A percentile compares a stretch with the other conserved stretches of the same genome.
Conservation (phyloP, 805 yeast genomes). For the Candida loeiensis region DNA sequence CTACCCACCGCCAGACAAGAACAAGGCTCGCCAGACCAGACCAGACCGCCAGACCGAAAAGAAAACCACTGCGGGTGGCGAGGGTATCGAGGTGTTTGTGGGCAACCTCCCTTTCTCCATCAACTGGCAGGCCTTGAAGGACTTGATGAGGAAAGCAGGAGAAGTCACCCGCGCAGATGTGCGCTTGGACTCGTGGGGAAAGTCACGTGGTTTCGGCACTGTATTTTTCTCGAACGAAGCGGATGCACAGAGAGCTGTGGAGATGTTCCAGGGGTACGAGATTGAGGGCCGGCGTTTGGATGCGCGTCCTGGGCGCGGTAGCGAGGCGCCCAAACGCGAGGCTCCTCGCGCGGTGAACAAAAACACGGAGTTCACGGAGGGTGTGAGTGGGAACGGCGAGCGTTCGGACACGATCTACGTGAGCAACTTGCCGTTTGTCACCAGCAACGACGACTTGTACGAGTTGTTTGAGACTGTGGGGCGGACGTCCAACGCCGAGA, state of each 20-base stretch:
- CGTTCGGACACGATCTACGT: constrained; percentile 54
- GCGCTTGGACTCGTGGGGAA: constrained; percentile 59
- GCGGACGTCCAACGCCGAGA: constrained; percentile 68
- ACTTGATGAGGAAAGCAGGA: constrained; percentile 75
- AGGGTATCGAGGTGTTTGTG: constrained; percentile 61
- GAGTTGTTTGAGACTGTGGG: constrained; percentile 88
- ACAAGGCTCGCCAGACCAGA: constrained; percentile 18
- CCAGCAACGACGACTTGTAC: constrained; percentile 77
- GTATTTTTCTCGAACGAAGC: constrained; percentile 65
- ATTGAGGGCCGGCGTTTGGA: constrained; percentile 75
- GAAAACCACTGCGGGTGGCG: constrained; percentile 4
- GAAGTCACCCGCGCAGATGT: constrained; percentile 81
- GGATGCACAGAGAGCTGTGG: constrained; percentile 71
- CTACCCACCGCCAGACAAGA: constrained; percentile 69
- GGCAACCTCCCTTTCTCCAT: constrained; percentile 81
- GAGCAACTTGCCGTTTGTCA: constrained; percentile 81
- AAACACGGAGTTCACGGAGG: constrained; percentile 60
- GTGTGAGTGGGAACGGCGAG: constrained; percentile 59
- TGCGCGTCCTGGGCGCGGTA: constrained; percentile 65
- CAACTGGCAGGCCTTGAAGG: constrained; percentile 83
- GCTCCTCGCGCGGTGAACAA: constrained; percentile 17
- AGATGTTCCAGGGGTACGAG: constrained; percentile 61
- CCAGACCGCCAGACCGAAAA: constrained; percentile 21
- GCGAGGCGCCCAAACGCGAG: constrained; percentile 8
- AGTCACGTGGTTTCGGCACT: constrained; percentile 83